phyloP scores from a whole-genome alignment of 2,329 filamentous ascomycete species.

The Chaetomium globosum region DNA sequence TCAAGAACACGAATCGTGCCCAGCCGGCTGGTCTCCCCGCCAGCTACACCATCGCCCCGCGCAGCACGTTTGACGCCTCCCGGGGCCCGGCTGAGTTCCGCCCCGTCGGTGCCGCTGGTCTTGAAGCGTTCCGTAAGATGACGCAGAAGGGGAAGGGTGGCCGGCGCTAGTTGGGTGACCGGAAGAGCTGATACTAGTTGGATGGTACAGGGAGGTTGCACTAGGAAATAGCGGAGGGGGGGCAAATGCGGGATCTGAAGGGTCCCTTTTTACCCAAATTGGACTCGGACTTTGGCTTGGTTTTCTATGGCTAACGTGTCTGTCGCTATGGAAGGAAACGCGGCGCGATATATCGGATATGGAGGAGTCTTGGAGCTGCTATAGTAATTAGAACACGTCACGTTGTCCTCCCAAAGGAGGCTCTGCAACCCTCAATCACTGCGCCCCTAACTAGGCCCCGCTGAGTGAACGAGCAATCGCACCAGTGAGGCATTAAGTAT shows the following conservation, averaged over 20 bases:
- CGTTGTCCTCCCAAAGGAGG: neutral
- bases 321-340: neutral
- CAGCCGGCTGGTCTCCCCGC: conserved; percentile 57
- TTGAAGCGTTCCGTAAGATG: conserved; percentile 68
- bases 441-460: too few relatives aligned
- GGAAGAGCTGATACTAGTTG: neutral
- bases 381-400: neutral
- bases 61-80: conserved; percentile 62
- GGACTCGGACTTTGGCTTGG: neutral
- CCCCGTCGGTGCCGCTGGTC: conserved; percentile 64
- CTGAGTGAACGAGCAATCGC: too few relatives aligned
- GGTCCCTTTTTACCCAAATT: neutral
- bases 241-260: neutral
- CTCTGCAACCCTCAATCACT: neutral
- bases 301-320: neutral
- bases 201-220: neutral
- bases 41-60: conserved; percentile 62
- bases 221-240: neutral
- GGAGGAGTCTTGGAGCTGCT: neutral
- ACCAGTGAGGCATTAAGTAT: too few relatives aligned
- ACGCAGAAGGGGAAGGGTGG: conserved; percentile 62
- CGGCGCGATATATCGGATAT: neutral
- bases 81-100: conserved; percentile 54
- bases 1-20: conserved; percentile 57
- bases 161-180: conserved; percentile 10